Base-by-base conservation (phyloP, 169 alveolate species). In the Plasmodium knowlesi region DNA sequence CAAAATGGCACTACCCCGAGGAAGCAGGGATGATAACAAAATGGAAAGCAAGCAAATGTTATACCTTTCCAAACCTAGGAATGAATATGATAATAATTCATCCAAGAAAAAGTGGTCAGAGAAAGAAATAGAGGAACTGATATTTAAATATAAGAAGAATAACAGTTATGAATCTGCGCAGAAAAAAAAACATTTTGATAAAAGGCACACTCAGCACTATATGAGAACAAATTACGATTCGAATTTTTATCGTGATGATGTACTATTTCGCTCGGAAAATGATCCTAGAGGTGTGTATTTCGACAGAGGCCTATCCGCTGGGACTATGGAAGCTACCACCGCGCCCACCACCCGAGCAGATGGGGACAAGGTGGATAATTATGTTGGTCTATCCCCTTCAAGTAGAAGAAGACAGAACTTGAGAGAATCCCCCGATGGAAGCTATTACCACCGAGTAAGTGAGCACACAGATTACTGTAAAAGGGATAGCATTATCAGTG, bases 131-230 rank as follows among this genome's bases (percentile, higher is more conserved):
- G 37, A 73, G 19, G 85, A 85, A n/a, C 50, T 85, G 43, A 73
- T 72, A 74, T 22, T 25, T 34, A 85, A 85, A 41, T 85, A 85
- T 74, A 73, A 53, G 32, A 85, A 85, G 5, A 85, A 37, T n/a
- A n/a, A 41, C 28, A 22, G 43, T n/a, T 34, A 70, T 70, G 92
- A 70, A 22, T 70, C 67, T 10, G 19, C 16, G 34, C 54, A 25
- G 73, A 41, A n/a, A 37, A 79, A 41, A 16, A 79, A 79, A 0
- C 12, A 37, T 22, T 37, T 34, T 19, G 92, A 83, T 25, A 83
- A 28, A n/a, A 72, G 86, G 25, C 84, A 85, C 43, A 39, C 93
- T 9, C 74, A 50, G 30, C 79, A 53, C 5, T 28, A 53, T 85
- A 30, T 25, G 41, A 85, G 37, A n/a, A 85, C 43, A 14, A 73